Evolutionary conservation across 495 filamentous ascomycete species (phyloP), one percentile per base, ranked within the genome.

Genomic region (Melanomma pulvis-pyrius): DNA sequence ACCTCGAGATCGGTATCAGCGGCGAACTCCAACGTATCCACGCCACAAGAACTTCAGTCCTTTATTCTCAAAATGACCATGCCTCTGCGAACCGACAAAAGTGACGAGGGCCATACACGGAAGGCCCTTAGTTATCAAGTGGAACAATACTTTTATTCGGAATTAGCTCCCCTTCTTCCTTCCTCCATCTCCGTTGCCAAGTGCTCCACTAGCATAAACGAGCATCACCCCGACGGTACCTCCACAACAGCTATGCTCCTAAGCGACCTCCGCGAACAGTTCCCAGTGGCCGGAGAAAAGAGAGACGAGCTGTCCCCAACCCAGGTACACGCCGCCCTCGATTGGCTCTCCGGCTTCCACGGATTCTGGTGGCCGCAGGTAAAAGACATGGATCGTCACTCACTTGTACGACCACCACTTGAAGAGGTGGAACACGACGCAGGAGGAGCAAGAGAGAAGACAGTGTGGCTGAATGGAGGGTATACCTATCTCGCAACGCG

Each of bases 401-500:
- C 72, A 0, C 56, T 76, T 6, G 39, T 79, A 1, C 58, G 71
- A 0, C 77, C 79, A 4, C 77, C 78, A 29, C 71, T 77, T 2
- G 69, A 79, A 39, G 79, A 78, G 30, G 68, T 62, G 51, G 59
- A 11, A 17, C 59, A 12, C 8, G 25, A 61, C n/a, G 6, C 15
- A 21, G 0, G 22, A 3, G 12, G 65, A 32, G 0, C 72, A 65
- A 7, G 57, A 59, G 12, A 72, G 73, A 34, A 21, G 32, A 60
- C 36, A 5, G 61, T 82, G 0, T 82, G 80, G 81, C 57, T 74
- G 36, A 75, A 80, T 30, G 79, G 80, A 1, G 78, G 79, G 0
- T 82, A 82, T 62, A 82, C 79, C 29, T 82, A 81, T 63, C 77
- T 82, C 7, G 79, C 74, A 6, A 82, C 81, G 0, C 71, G 80